These are phyloP conservation scores for Stropharia rugosoannulata DNA, from an alignment of 768 basidiomycete genomes.

Conservation along the genomic window DNA sequence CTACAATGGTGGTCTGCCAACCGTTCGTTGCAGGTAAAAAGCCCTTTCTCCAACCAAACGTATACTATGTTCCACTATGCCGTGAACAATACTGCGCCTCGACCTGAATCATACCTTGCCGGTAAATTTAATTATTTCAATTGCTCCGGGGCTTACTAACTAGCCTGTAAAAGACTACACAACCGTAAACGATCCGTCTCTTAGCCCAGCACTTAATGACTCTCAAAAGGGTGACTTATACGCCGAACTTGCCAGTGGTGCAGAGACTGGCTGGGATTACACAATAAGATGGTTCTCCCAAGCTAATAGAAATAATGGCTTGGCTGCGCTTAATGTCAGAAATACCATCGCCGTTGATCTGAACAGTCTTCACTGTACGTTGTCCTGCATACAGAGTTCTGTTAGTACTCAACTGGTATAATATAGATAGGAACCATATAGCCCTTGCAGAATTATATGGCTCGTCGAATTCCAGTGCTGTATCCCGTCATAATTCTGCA, in stretches of 20 bases:
- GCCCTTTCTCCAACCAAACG: constrained; percentile 67
- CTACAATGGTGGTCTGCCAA: constrained; percentile 81
- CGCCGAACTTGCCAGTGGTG: constrained; percentile 84
- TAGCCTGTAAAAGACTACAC: constrained; percentile 56
- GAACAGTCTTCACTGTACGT: constrained; percentile 83
- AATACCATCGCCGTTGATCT: constrained; percentile 73
- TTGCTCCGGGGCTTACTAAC: not conserved
- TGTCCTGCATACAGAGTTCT: not conserved
- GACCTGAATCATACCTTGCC: constrained; percentile 80
- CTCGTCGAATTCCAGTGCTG: constrained; percentile 39
- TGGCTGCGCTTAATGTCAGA: constrained; percentile 71
- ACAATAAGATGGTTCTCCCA: constrained; percentile 49
- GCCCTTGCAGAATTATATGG: constrained; percentile 63
- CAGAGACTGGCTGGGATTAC: constrained; percentile 76
- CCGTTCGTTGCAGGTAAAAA: constrained; percentile 64
- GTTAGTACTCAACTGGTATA: not conserved
- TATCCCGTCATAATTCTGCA: constrained; percentile 47
- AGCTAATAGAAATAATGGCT: constrained; percentile 45
- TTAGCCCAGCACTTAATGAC: constrained; percentile 56
- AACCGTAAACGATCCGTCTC: constrained; percentile 67
- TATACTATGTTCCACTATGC: constrained; percentile 70
- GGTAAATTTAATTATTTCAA: constrained; percentile 35
- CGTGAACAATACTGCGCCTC: constrained; percentile 82
- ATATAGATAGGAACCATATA: constrained; percentile 61
- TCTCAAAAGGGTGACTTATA: constrained; percentile 66